Conservation (phyloP, 2,329 filamentous ascomycete species). For the Hysterium pulicare region DNA sequence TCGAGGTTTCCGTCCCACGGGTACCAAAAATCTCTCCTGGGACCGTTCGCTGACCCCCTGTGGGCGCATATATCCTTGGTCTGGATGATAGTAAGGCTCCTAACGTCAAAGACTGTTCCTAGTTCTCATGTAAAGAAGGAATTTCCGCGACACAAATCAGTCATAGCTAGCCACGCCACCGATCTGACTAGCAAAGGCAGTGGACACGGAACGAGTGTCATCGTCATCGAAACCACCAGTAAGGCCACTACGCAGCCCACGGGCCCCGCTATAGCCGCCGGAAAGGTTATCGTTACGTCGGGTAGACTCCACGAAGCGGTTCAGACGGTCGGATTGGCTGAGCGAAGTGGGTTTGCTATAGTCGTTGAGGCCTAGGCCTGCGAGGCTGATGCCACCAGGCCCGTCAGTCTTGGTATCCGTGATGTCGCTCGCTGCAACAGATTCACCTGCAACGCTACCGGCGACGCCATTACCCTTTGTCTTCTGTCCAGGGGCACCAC, state of each 20-base stretch:
- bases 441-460: conserved; percentile 85
- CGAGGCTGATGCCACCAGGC: conserved; percentile 83
- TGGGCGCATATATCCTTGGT: too few species aligned
- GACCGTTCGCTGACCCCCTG: too few species aligned
- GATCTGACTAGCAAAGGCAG: conserved; percentile 93
- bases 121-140: too few species aligned
- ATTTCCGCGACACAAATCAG: too few species aligned
- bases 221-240: conserved; percentile 69
- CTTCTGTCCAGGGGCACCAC: conserved; percentile 63
- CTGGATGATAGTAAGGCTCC: too few species aligned
- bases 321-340: conserved; percentile 85
- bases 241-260: conserved; percentile 39
- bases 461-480: conserved; percentile 57
- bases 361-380: conserved; percentile 73
- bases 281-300: conserved; percentile 55
- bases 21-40: too few species aligned
- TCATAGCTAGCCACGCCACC: conserved; percentile 65
- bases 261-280: conserved; percentile 40
- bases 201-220: conserved; percentile 93
- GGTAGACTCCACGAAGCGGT: conserved; percentile 88
- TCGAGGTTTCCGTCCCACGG: too few species aligned
- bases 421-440: conserved; percentile 84
- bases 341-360: conserved; percentile 68
- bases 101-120: too few species aligned
- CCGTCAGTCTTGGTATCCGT: conserved; percentile 78